Evolutionary conservation across 176 grass and related monocot species (phyloP), one percentile per base, ranked within the genome.

Genomic region (bread wheat (Triticum aestivum)): DNA sequence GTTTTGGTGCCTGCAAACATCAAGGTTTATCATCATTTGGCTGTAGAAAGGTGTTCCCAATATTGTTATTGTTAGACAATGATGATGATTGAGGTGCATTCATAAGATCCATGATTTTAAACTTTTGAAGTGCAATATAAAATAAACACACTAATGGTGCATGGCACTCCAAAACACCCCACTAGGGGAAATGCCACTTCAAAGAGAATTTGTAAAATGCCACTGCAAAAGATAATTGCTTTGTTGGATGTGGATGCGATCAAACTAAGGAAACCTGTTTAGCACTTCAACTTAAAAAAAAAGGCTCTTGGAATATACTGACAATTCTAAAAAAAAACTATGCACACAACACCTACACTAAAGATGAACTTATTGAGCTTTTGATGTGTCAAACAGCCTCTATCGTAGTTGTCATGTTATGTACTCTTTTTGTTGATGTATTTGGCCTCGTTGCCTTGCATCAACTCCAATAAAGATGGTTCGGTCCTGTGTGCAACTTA

Each of bases 1-100:
- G 61, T 29, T 84, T 87, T 14, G 49, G 34, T 45, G 23, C 85
- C 89, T 91, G 85, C 68, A 59, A 84, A 15, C 4, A 42, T 77
- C 33, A 21, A 5, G 11, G 4, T 14, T 77, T 65, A 17, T 62
- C 2, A 5, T 75, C 30, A 65, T 75, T 20, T 76, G 73, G 27
- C 8, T 59, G 33, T 78, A 78, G 52, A 61, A 13, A 23, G 21
- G 32, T 2, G 23, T 79, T 79, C 33, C 41, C 1, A 64, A 29
- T 62, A 62, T 45, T 74, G 44, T 12, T 15, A 17, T 24, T 27
- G 45, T 47, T 74, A 27, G 3, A 15, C 4, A 14, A 51, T 51
- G 12, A 51, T 15, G 11, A 24, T 44, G 3, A 39, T 73, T n/a
- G 6, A 18, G 21, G 18, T 35, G 18, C 52, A 78, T 61, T 78